Base-by-base conservation (phyloP, 139 green algal genomes). In the Nannochloris sp. region DNA sequence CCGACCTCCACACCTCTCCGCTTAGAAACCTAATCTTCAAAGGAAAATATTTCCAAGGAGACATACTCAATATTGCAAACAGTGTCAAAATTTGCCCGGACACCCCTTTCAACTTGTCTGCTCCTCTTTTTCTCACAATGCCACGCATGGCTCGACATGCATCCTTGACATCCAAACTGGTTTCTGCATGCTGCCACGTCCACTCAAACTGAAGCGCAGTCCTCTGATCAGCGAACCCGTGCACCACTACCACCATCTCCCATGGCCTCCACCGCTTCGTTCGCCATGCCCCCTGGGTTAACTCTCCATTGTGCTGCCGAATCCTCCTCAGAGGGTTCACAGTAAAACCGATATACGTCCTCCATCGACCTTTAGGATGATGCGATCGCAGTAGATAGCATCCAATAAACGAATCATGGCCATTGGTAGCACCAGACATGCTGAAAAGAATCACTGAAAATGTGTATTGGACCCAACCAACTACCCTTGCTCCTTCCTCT, bases 191-290 rank as follows among this genome's bases (percentile, higher is more conserved):
- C 78, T 97, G 91, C 89, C 89, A 96, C 2, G 91, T 90, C 90
- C 91, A 97, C 67, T 97, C 91, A 81, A 97, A 97, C 73, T 96
- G 89, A 65, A 97, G 79, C 3, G 91, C 91, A 21, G 85, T 73
- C 5, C 81, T 71, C 78, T 90, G 73, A 14, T 73, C 88, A 53
- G 83, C 74, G 50, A 96, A 96, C 25, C 89, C 89, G 62, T 95
- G 88, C 27, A 95, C 66, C 4, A 97, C 83, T 4, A 97, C 75
- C 4, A 87, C 81, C 91, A 97, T 97, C 57, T 94, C 84, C 89
- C 89, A 96, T 19, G 90, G 91, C 5, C 90, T 73, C 7, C 64
- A 65, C 48, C 83, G 74, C n/a, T 81, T 83, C 9, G 89, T 96
- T 10, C 71, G 79, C 61, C 56, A 77, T 6, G 90, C 90, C 1